Evolutionary conservation across 192 early-diverging fungal genomes (phyloP), one percentile per base, ranked within the genome.

Genomic region (Gaertneriomyces semiglobifer): DNA sequence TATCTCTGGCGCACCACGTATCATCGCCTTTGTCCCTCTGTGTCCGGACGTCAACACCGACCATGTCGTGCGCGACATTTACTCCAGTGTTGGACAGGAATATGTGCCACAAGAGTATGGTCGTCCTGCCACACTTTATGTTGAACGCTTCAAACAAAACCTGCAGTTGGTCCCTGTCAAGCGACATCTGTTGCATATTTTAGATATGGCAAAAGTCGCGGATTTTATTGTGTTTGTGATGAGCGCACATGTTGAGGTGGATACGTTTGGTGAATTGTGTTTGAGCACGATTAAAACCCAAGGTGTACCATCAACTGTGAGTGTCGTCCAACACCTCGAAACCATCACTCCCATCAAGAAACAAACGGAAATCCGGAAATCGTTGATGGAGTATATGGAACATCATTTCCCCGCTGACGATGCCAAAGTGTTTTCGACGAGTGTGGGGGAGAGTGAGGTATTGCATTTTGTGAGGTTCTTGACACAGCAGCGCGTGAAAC

Each of bases 161-260:
- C 62, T 96, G 7, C 90, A 92, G 71, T 85, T 98, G 57, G 67
- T 96, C 1, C 88, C 91, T 59, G 66, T 88, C 9, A 73, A 77
- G 14, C 88, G 94, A 56, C 87, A 93, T 58, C 81, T 96, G 47
- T 74, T 93, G 60, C 88, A 92, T 45, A 88, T 96, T 44, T 71
- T 98, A 62, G 92, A 97, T 75, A 89, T 86, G 3, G 86, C 89
- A 71, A 95, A 93, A 75, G 88, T 94, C 0, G 92, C 93, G 44
- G 96, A 98, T 72, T 94, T 91, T 68, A 81, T 92, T 63, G 64
- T 98, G 56, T 88, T 93, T 71, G 83, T 90, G 1, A 72, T 98
- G 68, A 95, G 93, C 50, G 92, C 93, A 12, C 83, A 88, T 4
- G 88, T 88, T 8, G 94, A 97, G 72, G 96, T 98, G 7, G 96